Percentiles rank a stretch among this genome's conserved stretches.
phyloP scores from a whole-genome alignment of 352 stramenopile genomes.

The Phytophthora hybrid region DNA sequence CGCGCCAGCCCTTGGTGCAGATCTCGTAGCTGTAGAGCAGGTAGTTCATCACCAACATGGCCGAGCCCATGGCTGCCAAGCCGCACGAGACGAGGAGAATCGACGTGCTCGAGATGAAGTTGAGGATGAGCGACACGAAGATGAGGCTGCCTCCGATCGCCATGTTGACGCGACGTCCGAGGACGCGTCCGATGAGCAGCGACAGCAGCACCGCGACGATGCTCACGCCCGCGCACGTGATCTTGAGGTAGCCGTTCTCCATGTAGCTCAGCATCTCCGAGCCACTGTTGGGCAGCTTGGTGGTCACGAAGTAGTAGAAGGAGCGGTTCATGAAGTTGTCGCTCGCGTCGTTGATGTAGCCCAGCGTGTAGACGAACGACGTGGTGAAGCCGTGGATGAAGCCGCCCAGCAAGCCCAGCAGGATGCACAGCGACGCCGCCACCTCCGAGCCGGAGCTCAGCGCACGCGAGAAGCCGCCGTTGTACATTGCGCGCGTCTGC shows the following conservation, averaged over 20 bases:
- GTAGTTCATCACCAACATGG: constrained; percentile 81
- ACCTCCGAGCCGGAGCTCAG: constrained; percentile 83
- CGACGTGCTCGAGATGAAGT: constrained; percentile 65
- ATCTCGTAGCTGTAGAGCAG: constrained; percentile 88
- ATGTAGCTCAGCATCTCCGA: constrained; percentile 59
- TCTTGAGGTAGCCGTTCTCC: constrained; percentile 66
- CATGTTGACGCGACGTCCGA: constrained; percentile 73
- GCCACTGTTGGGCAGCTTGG: constrained; percentile 41
- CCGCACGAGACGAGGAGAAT: constrained; percentile 64
- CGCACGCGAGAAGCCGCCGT: constrained; percentile 82
- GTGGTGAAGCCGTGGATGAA: constrained; percentile 84
- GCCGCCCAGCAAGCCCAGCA: constrained; percentile 77
- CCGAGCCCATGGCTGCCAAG: constrained; percentile 62
- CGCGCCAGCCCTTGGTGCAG: constrained; percentile 87
- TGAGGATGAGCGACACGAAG: constrained; percentile 56
- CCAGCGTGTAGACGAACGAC: constrained; percentile 73
- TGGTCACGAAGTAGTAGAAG: constrained; percentile 73
- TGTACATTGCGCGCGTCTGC: constrained; percentile 90
- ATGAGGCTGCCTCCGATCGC: constrained; percentile 62
- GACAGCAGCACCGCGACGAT: constrained; percentile 62
- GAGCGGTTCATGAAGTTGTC: constrained; percentile 83
- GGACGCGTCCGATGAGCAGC: constrained; percentile 61
- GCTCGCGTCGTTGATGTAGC: constrained; percentile 77
- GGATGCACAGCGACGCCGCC: constrained; percentile 80
- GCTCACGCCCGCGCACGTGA: constrained; percentile 56